These are phyloP conservation scores for Aegilops umbellulata DNA, from an alignment of 176 grass and related monocot genomes.

Conservation along the genomic window DNA sequence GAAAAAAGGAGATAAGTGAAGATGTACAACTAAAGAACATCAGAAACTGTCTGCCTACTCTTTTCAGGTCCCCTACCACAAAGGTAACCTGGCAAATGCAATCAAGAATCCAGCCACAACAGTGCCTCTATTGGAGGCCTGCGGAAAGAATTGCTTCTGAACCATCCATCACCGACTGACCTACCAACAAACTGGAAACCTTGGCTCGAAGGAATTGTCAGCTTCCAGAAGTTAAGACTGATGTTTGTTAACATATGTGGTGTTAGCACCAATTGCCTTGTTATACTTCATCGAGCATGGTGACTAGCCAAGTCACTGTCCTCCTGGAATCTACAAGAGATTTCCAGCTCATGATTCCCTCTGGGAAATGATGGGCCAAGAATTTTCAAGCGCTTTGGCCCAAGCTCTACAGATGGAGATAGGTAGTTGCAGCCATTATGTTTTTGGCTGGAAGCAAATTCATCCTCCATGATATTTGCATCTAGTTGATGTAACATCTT, in stretches of 20 bases:
- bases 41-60: slow-evolving; percentile 39
- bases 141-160: slow-evolving; percentile 47
- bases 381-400: slow-evolving; percentile 61
- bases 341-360: slow-evolving; percentile 26
- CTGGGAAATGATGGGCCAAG: slow-evolving; percentile 54
- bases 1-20: slow-evolving; percentile 42
- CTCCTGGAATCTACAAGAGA: slow-evolving; percentile 47
- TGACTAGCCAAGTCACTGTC: slow-evolving; percentile 25
- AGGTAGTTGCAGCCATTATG: slow-evolving; percentile 32
- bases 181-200: slow-evolving; percentile 17
- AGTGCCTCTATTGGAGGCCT: slow-evolving; percentile 41
- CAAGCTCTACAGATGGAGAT: slow-evolving; percentile 45
- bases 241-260: slow-evolving; percentile 40
- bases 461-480: slow-evolving; percentile 17
- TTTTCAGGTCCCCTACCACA: slow-evolving; percentile 22
- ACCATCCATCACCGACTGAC: slow-evolving; percentile 26
- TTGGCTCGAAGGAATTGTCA: slow-evolving; percentile 16
- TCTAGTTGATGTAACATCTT: slow-evolving; percentile 42
- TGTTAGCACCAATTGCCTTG: slow-evolving; percentile 47
- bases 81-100: slow-evolving; percentile 23
- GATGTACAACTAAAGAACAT: slow-evolving; percentile 36
- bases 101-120: slow-evolving; percentile 41
- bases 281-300: slow-evolving; percentile 25
- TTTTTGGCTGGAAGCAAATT: slow-evolving; percentile 28
- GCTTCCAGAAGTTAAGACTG: slow-evolving; percentile 53